These are phyloP conservation scores for Trichosporon sp. DNA, from an alignment of 1,284 basidiomycete species.

Conservation along the genomic window DNA sequence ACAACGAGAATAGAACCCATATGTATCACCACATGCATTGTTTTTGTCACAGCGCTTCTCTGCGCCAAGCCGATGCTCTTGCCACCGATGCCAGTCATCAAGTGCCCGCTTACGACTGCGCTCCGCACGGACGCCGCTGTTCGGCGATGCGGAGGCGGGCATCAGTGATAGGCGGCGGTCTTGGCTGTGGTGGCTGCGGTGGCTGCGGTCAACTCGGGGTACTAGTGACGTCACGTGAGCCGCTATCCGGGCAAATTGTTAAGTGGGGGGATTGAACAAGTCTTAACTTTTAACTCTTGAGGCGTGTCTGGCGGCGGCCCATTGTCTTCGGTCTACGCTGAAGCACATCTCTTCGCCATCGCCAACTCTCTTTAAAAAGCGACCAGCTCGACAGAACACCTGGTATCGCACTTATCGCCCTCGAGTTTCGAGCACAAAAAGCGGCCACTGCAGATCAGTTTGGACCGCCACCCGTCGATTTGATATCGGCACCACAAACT, in stretches of 20 bases:
- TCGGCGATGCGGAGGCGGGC: no score
- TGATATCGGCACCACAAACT: neutral
- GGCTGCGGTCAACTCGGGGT: no score
- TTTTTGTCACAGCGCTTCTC: neutral
- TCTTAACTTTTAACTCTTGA: neutral
- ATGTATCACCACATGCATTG: neutral
- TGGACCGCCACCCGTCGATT: neutral
- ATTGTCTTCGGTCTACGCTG: neutral
- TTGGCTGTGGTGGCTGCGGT: neutral
- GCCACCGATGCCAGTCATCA: neutral
- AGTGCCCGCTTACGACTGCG: neutral
- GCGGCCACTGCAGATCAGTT: neutral
- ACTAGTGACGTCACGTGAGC: neutral
- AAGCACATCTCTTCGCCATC: neutral
- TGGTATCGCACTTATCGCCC: neutral
- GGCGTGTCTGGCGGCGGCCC: neutral
- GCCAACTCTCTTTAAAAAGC: constrained; percentile 2
- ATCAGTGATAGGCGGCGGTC: no score
- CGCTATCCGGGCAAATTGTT: neutral
- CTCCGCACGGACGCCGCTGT: neutral
- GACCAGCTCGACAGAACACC: neutral
- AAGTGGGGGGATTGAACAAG: neutral
- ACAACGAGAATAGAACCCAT: neutral
- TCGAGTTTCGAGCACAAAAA: neutral
- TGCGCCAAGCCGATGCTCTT: no score